Conservation (phyloP, 805 yeast genomes). For the Candida morakotiae region DNA sequence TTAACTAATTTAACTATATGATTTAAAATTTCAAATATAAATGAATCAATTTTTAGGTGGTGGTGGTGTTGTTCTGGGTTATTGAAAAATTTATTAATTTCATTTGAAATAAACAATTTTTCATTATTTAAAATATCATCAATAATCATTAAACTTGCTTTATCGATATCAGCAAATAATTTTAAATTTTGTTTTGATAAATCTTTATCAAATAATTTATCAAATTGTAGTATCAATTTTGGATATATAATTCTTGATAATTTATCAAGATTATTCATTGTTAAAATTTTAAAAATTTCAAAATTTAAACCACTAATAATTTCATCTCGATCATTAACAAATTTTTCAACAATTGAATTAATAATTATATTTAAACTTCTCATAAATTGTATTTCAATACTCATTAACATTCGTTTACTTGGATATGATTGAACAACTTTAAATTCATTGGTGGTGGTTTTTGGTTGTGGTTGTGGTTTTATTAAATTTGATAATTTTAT, state of each 20-base stretch:
- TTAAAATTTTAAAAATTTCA: constrained; percentile 34
- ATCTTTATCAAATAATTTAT: constrained; percentile 30
- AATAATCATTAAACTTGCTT: constrained; percentile 33
- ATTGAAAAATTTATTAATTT: constrained; percentile 21
- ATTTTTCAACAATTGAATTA: constrained; percentile 39
- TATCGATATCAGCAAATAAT: constrained; percentile 38
- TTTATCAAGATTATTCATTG: constrained; percentile 41
- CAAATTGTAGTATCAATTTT: constrained; percentile 27
- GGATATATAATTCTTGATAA: constrained; percentile 31
- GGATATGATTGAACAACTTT: constrained; percentile 35
- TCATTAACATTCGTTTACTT: constrained; percentile 35
- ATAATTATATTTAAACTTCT: constrained; percentile 37
- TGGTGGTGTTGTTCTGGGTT: constrained; percentile 10
- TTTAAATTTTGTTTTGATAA: constrained; percentile 35
- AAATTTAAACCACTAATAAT: constrained; percentile 6
- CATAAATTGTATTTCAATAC: constrained; percentile 43
- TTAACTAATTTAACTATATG: constrained; percentile 40
- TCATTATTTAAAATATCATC: constrained; percentile 38
- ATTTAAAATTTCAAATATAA: constrained; percentile 33
- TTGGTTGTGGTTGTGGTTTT: constrained; percentile 10
- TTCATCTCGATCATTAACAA: constrained; percentile 22
- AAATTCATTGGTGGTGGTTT: no score
- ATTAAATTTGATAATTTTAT: constrained; percentile 25
- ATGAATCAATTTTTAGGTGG: constrained; percentile 36
- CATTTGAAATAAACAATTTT: constrained; percentile 27